A percentile compares a stretch with the other conserved stretches of the same genome.
phyloP scores from a whole-genome alignment of 2,329 filamentous ascomycete species.

The Cytospora leucostoma region DNA sequence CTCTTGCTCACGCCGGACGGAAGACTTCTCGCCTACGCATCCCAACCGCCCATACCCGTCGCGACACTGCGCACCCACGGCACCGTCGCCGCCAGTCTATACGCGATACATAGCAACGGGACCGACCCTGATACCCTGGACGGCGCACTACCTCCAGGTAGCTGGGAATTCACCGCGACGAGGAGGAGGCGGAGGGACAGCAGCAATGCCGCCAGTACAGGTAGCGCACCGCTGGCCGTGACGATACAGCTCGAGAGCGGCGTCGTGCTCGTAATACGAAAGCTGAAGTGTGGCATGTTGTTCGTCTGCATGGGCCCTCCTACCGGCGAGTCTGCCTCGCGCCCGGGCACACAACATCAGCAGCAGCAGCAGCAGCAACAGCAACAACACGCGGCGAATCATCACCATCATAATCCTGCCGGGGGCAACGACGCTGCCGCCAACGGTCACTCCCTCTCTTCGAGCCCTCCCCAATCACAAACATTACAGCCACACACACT shows the following conservation, averaged over 20 bases:
- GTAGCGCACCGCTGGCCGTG: conserved; percentile 39
- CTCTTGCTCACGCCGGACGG: conserved; percentile 62
- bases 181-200: conserved; percentile 28
- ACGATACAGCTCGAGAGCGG: conserved; percentile 60
- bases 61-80: conserved; percentile 62
- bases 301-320: conserved; percentile 60
- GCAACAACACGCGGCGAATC: conserved; percentile 2
- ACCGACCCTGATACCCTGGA: conserved; percentile 43
- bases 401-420: not conserved
- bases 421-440: conserved; percentile 1
- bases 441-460: conserved; percentile 23
- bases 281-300: conserved; percentile 59
- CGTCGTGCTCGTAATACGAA: conserved; percentile 60
- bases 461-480: conserved; percentile 32
- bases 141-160: conserved; percentile 33
- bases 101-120: conserved; percentile 56
- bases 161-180: conserved; percentile 30
- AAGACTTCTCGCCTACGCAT: conserved; percentile 65
- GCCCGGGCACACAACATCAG: conserved; percentile 15
- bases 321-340: conserved; percentile 17
- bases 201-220: conserved; percentile 17
- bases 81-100: conserved; percentile 64
- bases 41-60: conserved; percentile 50
- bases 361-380: conserved; percentile 17
- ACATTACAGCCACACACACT: conserved; percentile 32